A percentile compares a stretch with the other conserved stretches of the same genome.
Conservation (phyloP, 1,139 yeast genomes). For the Hansenula anomala region DNA sequence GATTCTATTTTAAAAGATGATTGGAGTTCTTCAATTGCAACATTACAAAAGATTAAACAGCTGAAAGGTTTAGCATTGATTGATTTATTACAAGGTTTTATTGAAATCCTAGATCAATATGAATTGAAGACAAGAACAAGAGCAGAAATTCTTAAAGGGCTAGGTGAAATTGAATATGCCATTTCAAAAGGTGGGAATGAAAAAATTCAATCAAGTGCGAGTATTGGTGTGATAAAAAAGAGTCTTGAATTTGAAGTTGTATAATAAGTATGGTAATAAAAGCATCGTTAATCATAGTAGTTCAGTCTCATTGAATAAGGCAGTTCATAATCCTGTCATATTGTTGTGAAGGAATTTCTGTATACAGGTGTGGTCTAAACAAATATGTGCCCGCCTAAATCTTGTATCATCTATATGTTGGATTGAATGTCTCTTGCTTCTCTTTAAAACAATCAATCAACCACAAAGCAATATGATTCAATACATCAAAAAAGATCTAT, state of each 20-base stretch:
- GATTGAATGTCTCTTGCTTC: no score
- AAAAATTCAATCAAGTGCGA: constrained; percentile 83
- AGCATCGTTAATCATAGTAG: no score
- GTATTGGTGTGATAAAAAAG: constrained; percentile 78
- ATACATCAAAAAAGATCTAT: constrained; percentile 61
- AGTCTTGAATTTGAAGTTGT: constrained; percentile 28
- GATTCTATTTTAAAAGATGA: constrained; percentile 80
- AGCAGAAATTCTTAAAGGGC: constrained; percentile 56
- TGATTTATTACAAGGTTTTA: constrained; percentile 75
- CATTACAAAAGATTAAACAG: constrained; percentile 58
- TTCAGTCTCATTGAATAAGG: no score
- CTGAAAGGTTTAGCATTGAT: constrained; percentile 84
- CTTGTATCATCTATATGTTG: no score
- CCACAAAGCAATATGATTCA: no score
- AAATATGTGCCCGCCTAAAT: no score
- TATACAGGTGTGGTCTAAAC: no score
- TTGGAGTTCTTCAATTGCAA: constrained; percentile 74
- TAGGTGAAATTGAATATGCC: constrained; percentile 87
- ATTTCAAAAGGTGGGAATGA: constrained; percentile 92
- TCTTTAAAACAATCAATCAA: no score
- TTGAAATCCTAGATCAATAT: constrained; percentile 60
- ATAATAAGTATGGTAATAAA: no score
- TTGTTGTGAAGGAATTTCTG: no score
- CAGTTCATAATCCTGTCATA: no score
- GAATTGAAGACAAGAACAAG: constrained; percentile 63